Conservation (phyloP, 2,329 filamentous ascomycete genomes). For the Cladosporium sp. region DNA sequence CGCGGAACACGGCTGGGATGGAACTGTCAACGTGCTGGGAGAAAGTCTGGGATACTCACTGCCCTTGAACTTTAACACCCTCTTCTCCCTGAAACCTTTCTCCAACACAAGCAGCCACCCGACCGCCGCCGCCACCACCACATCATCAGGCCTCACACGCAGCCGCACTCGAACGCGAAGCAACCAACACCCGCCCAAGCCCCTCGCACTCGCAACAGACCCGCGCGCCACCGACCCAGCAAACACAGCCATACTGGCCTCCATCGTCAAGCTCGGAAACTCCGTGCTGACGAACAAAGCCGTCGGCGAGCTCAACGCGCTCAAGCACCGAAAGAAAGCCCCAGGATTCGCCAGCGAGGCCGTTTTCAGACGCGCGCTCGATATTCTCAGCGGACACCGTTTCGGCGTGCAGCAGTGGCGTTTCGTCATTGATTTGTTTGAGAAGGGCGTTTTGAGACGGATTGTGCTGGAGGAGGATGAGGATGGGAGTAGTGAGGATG, state of each 20-base stretch:
- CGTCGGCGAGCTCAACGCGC: constrained; percentile 66
- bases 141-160: constrained; percentile 12
- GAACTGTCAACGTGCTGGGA: constrained; percentile 77
- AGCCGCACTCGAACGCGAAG: constrained; percentile 13
- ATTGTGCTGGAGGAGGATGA: constrained; percentile 74
- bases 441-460: constrained; percentile 77
- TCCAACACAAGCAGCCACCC: constrained; percentile 4
- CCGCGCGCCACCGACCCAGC: constrained; percentile 46
- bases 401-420: constrained; percentile 82
- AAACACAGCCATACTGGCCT: constrained; percentile 72
- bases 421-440: constrained; percentile 90
- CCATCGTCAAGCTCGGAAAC: constrained; percentile 85
- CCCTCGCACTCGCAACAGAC: constrained; percentile 5
- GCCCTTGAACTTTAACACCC: constrained; percentile 68
- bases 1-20: constrained; percentile 86
- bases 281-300: constrained; percentile 88
- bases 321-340: constrained; percentile 55
- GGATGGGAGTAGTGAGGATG: constrained; percentile 47
- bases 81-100: constrained; percentile 60
- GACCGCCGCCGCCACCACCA: constrained; percentile 4
- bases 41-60: constrained; percentile 83
- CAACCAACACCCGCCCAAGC: constrained; percentile 2
- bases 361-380: constrained; percentile 81
- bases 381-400: constrained; percentile 80
- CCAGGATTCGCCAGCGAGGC: constrained; percentile 68